These are phyloP conservation scores for Aspergillus sp. DNA, from an alignment of 2,329 filamentous ascomycete species.

Conservation along the genomic window DNA sequence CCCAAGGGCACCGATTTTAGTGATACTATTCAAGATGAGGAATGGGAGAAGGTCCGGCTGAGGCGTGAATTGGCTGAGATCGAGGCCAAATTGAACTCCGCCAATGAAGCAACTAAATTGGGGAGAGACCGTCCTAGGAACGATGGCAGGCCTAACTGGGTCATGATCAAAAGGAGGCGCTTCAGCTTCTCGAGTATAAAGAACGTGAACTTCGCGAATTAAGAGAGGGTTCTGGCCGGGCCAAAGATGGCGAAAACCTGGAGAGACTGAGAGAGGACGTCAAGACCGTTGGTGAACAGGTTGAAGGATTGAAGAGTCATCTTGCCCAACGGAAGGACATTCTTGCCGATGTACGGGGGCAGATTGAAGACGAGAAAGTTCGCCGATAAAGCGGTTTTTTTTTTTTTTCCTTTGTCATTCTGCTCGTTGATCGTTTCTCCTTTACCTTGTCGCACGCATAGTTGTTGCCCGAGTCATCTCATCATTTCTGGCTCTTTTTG, in stretches of 20 bases:
- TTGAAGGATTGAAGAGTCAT: conserved; percentile 84
- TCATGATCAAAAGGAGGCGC: conserved; percentile 89
- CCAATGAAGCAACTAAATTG: conserved; percentile 68
- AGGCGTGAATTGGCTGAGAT: conserved; percentile 89
- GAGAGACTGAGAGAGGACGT: conserved; percentile 81
- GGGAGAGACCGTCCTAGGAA: conserved; percentile 51
- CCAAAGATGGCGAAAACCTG: conserved; percentile 64
- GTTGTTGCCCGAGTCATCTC: too few relatives aligned
- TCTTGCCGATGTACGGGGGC: conserved; percentile 68
- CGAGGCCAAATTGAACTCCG: conserved; percentile 78
- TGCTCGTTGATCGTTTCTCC: conserved; percentile 2
- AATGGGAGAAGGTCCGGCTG: conserved; percentile 95
- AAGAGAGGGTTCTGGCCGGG: conserved; percentile 55
- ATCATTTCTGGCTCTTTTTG: conserved; percentile 2
- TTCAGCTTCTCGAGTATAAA: conserved; percentile 95
- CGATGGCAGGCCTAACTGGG: conserved; percentile 74
- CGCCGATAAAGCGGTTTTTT: conserved; percentile 30
- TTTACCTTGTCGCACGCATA: conserved; percentile 6
- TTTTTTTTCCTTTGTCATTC: conserved; percentile 1
- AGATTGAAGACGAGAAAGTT: conserved; percentile 83
- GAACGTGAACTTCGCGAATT: conserved; percentile 67
- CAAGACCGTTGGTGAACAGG: conserved; percentile 85
- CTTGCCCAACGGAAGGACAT: conserved; percentile 69
- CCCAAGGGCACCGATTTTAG: conserved; percentile 87
- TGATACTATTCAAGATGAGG: conserved; percentile 74